phyloP scores from a whole-genome alignment of 306 rosid genomes.

The Medicago ruthenica region DNA sequence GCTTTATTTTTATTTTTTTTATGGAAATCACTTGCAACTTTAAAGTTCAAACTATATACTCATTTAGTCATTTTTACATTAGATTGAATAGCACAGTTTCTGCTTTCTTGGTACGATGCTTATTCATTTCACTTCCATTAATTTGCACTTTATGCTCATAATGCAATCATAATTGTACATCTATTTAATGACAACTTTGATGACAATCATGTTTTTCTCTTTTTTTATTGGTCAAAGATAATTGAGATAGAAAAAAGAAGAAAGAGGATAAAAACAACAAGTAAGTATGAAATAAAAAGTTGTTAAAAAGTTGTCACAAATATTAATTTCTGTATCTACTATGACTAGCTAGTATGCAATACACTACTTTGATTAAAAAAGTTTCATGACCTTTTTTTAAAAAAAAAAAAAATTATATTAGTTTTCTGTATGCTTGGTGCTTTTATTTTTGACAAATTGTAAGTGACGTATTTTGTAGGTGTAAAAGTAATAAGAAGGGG shows the following conservation, averaged over 20 bases:
- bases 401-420: not conserved
- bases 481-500: constrained; percentile 76
- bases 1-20: not conserved
- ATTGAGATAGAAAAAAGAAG: no score
- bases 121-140: constrained; percentile 14
- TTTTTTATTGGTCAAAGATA: no score
- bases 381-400: constrained; percentile 33
- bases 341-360: constrained; percentile 15
- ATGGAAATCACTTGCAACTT: not conserved
- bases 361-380: constrained; percentile 2
- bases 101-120: no score
- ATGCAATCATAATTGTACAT: no score
- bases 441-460: not conserved
- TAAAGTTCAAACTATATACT: constrained; percentile 28
- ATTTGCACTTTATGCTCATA: constrained; percentile 36
- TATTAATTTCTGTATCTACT: no score
- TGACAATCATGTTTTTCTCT: no score
- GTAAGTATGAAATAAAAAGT: no score
- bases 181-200: no score
- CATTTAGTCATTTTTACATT: constrained; percentile 34
- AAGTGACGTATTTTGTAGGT: constrained; percentile 64
- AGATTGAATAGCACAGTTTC: no score
- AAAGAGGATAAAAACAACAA: no score
- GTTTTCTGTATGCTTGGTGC: not conserved
- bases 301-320: no score